These are phyloP conservation scores for Dimargaris xerosporica DNA, from an alignment of 192 early-diverging fungal genomes.

Conservation along the genomic window DNA sequence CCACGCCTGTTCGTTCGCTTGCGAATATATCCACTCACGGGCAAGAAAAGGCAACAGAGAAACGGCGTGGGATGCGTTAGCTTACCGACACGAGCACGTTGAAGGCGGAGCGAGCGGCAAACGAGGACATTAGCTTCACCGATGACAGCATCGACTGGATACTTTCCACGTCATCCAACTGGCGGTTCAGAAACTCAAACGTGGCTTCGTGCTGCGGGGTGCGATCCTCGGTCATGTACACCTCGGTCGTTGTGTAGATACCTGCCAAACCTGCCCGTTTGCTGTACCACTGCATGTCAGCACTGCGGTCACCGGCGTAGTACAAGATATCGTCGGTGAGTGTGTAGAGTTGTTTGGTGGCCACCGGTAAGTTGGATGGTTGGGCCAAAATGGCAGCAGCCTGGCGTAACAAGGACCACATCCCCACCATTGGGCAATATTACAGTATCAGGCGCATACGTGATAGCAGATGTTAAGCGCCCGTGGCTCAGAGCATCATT, in stretches of 20 bases:
- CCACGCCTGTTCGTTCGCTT: too few relatives aligned
- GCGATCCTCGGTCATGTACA: conserved; percentile 84
- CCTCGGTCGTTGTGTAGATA: conserved; percentile 73
- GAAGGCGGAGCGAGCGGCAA: conserved; percentile 6
- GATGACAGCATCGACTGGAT: conserved; percentile 34
- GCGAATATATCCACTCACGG: too few relatives aligned
- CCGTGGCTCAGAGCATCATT: too few relatives aligned
- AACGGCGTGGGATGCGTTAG: conserved; percentile 2
- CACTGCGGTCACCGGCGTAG: conserved; percentile 67
- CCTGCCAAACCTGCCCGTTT: conserved; percentile 65
- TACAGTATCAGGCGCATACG: too few relatives aligned
- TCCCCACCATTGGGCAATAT: background rate
- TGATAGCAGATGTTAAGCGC: too few relatives aligned
- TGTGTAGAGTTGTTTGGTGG: conserved; percentile 45
- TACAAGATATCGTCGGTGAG: conserved; percentile 81
- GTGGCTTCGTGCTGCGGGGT: conserved; percentile 61
- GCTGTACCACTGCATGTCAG: conserved; percentile 79
- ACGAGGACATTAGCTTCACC: conserved; percentile 13
- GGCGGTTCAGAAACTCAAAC: conserved; percentile 59
- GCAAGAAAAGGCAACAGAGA: too few relatives aligned
- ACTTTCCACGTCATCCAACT: conserved; percentile 51
- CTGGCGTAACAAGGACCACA: conserved; percentile 12
- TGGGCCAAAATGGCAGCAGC: conserved; percentile 61
- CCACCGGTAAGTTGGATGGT: conserved; percentile 56
- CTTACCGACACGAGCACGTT: conserved; percentile 7